Percentiles rank a stretch among this genome's conserved stretches.
Evolutionary conservation across 139 green algal species (phyloP).

Genomic region (Coelastrella sp.): DNA sequence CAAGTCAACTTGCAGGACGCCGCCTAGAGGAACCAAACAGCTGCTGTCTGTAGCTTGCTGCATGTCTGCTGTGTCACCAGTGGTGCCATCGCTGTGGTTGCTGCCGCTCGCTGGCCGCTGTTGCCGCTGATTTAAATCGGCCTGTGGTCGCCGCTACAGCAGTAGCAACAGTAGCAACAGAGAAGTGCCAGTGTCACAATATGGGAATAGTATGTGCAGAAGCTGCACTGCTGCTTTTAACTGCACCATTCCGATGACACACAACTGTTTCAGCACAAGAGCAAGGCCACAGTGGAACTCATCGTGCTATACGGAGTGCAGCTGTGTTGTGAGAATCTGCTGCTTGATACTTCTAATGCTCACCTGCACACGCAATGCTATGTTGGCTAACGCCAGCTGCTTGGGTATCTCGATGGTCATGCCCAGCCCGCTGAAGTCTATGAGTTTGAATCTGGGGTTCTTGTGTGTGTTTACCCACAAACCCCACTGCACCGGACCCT

Average conservation of each 20-base stretch:
- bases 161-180: too few relatives aligned
- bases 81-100: not conserved
- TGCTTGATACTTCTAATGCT: not conserved
- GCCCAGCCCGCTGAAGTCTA: slow-evolving; percentile 52
- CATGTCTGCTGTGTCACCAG: not conserved
- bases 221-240: too few relatives aligned
- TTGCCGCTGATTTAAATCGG: not conserved
- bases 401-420: slow-evolving; percentile 67
- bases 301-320: too few relatives aligned
- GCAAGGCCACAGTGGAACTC: too few relatives aligned
- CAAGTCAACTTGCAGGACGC: slow-evolving; percentile 64
- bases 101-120: not conserved
- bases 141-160: too few relatives aligned
- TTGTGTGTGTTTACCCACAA: slow-evolving; percentile 76
- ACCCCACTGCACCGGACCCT: slow-evolving; percentile 51
- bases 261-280: too few relatives aligned
- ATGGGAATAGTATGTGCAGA: too few relatives aligned
- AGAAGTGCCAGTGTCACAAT: too few relatives aligned
- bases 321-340: not conserved
- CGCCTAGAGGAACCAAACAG: slow-evolving; percentile 49
- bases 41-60: not conserved
- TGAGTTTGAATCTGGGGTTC: slow-evolving; percentile 63
- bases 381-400: slow-evolving; percentile 69
- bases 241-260: too few relatives aligned
- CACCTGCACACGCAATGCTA: slow-evolving; percentile 65